phyloP scores from a whole-genome alignment of 2,329 filamentous ascomycete genomes.

The Coleophoma cylindrospora region DNA sequence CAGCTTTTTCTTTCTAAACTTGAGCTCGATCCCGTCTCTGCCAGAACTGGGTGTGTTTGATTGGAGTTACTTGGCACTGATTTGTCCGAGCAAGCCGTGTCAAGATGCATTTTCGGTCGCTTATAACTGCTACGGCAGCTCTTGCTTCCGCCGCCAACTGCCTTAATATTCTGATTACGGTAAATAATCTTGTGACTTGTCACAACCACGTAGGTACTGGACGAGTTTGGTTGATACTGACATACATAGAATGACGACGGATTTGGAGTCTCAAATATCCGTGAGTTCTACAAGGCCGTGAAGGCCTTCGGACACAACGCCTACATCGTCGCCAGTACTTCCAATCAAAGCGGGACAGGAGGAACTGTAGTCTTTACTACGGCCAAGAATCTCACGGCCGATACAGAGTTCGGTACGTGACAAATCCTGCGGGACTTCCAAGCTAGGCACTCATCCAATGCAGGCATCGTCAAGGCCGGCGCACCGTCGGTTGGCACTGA shows the following conservation, averaged over 20 bases:
- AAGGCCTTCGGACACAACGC: slow-evolving; percentile 32
- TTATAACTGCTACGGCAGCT: background rate
- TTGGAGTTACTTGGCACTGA: too few species aligned
- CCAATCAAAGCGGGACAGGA: slow-evolving; percentile 40
- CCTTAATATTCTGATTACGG: slow-evolving; percentile 13
- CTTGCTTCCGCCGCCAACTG: slow-evolving; percentile 5
- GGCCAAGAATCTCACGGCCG: slow-evolving; percentile 32
- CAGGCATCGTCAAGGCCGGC: slow-evolving; percentile 37
- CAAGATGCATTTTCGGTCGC: background rate
- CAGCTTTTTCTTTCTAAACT: too few species aligned
- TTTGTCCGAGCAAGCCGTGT: too few species aligned
- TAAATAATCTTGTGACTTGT: slow-evolving; percentile 1
- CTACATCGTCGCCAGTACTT: slow-evolving; percentile 34
- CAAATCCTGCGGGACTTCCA: background rate
- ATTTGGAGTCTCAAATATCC: slow-evolving; percentile 35
- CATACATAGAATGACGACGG: slow-evolving; percentile 30
- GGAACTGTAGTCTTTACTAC: slow-evolving; percentile 38
- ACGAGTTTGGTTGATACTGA: background rate
- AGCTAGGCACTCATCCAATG: background rate
- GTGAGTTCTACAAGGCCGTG: slow-evolving; percentile 33
- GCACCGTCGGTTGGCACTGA: slow-evolving; percentile 44
- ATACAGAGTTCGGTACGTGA: slow-evolving; percentile 33
- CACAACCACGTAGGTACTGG: background rate
- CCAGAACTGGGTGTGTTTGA: too few species aligned
- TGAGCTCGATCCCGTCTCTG: too few species aligned